Percentiles rank a stretch among this genome's conserved stretches.
These are phyloP conservation scores for Geum urbanum DNA, from an alignment of 306 rosid species.

Conservation along the genomic window DNA sequence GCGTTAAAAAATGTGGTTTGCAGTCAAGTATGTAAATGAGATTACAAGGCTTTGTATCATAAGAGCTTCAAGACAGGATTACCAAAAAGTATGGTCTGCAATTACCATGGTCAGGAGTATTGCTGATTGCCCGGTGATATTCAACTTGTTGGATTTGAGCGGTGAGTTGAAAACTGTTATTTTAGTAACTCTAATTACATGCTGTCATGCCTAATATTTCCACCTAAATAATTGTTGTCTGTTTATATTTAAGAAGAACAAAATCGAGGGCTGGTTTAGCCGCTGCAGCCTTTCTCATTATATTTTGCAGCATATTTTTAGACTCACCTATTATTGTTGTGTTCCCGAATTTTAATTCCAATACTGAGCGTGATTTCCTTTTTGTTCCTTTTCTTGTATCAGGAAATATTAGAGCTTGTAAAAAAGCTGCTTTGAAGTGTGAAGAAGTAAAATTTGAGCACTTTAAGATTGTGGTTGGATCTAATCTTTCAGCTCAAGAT, in stretches of 20 bases:
- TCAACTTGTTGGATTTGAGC: slow-evolving; percentile 59
- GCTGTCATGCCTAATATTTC: slow-evolving; percentile 10
- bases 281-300: not conserved
- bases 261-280: not conserved
- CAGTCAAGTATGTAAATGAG: slow-evolving; percentile 76
- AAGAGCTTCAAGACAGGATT: slow-evolving; percentile 65
- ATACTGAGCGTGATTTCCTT: not conserved
- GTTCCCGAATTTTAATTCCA: not conserved
- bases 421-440: slow-evolving; percentile 56
- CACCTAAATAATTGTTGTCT: not conserved
- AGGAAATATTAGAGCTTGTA: slow-evolving; percentile 73
- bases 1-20: slow-evolving; percentile 4
- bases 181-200: not conserved
- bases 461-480: slow-evolving; percentile 53
- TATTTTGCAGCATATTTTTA: not conserved
- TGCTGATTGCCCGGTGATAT: slow-evolving; percentile 53
- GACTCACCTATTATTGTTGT: not conserved
- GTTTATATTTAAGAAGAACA: not conserved
- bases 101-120: slow-evolving; percentile 67
- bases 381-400: slow-evolving; percentile 5
- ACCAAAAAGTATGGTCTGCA: slow-evolving; percentile 73
- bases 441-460: slow-evolving; percentile 72
- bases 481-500: slow-evolving; percentile 41
- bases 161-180: slow-evolving; percentile 39
- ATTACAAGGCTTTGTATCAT: slow-evolving; percentile 71